These are phyloP conservation scores for Trametes sp. DNA, from an alignment of 1,284 basidiomycete genomes.

Conservation along the genomic window DNA sequence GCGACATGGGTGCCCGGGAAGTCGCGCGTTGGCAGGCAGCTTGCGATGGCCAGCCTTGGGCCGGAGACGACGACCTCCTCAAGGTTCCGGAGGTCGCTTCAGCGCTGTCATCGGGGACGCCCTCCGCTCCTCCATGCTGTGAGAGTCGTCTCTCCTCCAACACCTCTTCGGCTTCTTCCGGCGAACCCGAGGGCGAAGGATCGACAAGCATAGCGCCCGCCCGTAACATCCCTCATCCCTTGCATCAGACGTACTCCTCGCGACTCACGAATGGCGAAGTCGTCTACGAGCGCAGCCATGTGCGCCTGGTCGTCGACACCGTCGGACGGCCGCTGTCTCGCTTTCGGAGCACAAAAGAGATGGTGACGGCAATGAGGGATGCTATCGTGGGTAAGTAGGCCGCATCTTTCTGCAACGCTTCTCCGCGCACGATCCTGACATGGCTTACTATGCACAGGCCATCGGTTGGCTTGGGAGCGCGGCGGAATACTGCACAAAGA, in stretches of 20 bases:
- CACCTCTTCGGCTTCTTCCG: neutral
- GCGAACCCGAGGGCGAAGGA: neutral
- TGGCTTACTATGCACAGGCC: too few species aligned
- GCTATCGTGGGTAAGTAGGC: conserved; percentile 24
- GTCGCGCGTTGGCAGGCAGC: conserved; percentile 12
- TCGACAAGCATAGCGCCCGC: neutral
- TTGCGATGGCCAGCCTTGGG: neutral
- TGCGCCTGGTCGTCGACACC: conserved; percentile 22
- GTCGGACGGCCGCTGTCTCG: conserved; percentile 22
- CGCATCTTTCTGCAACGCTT: too few species aligned
- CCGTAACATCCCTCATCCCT: neutral
- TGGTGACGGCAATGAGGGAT: conserved; percentile 23
- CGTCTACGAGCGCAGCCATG: conserved; percentile 24
- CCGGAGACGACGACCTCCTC: neutral
- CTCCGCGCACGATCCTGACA: too few species aligned
- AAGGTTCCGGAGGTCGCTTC: neutral
- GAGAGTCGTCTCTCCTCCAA: neutral
- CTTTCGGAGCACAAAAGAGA: conserved; percentile 26
- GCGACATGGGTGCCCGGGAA: conserved; percentile 18
- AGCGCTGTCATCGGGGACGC: neutral
- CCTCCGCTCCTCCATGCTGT: neutral
- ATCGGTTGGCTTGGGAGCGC: conserved; percentile 4
- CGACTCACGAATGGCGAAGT: neutral
- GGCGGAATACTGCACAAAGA: conserved; percentile 26
- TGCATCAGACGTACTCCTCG: conserved; percentile 22